A percentile compares a stretch with the other conserved stretches of the same genome.
Conservation (phyloP, 1,139 yeast species). For the Debaryomycetaceae sp. region DNA sequence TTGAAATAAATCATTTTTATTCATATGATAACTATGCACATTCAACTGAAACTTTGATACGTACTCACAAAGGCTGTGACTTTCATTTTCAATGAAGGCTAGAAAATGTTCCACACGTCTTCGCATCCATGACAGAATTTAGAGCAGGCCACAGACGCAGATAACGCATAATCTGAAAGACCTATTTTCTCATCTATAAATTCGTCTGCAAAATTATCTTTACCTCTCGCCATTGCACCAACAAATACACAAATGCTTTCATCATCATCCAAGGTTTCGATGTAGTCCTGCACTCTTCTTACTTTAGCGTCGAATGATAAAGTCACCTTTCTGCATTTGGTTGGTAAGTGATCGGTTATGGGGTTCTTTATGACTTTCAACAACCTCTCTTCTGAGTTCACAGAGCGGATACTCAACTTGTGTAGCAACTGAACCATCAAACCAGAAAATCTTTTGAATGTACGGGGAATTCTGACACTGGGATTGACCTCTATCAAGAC, state of each 20-base stretch:
- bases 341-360: slow-evolving; percentile 92
- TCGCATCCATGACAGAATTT: slow-evolving; percentile 98
- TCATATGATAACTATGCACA: not conserved
- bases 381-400: slow-evolving; percentile 89
- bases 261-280: slow-evolving; percentile 72
- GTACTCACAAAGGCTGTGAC: not conserved
- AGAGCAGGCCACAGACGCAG: slow-evolving; percentile 97
- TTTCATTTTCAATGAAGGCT: slow-evolving; percentile 5
- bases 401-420: slow-evolving; percentile 87
- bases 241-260: slow-evolving; percentile 97
- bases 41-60: not conserved
- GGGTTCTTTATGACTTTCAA: slow-evolving; percentile 95
- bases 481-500: slow-evolving; percentile 95
- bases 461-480: slow-evolving; percentile 93
- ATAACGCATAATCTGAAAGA: slow-evolving; percentile 88
- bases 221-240: slow-evolving; percentile 99
- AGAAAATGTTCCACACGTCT: slow-evolving; percentile 87
- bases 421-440: slow-evolving; percentile 95
- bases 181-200: slow-evolving; percentile 95
- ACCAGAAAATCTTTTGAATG: slow-evolving; percentile 95
- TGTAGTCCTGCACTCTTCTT: slow-evolving; percentile 84
- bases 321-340: slow-evolving; percentile 91
- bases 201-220: slow-evolving; percentile 95
- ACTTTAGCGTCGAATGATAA: slow-evolving; percentile 93
- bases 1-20: not conserved